Conservation (phyloP, 2,329 filamentous ascomycete species). For the Aureobasidium lini region DNA sequence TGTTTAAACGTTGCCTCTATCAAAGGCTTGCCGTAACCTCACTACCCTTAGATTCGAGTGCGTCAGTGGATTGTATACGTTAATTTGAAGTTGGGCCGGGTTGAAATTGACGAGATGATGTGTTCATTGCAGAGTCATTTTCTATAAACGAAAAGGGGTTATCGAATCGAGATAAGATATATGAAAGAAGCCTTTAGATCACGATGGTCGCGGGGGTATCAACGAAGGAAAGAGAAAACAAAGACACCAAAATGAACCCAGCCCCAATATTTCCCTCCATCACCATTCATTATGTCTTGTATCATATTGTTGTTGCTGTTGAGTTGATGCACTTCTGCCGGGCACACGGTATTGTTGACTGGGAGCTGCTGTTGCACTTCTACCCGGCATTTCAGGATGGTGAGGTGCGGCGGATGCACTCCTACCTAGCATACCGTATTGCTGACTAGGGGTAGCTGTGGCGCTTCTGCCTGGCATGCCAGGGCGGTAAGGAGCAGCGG, state of each 20-base stretch:
- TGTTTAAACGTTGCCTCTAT: conserved; percentile 4
- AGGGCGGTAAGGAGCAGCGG: not conserved
- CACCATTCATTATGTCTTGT: not conserved
- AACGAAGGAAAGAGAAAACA: not conserved
- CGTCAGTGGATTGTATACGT: not conserved
- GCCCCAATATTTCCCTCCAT: not conserved
- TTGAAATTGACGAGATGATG: not conserved
- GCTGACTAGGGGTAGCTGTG: not conserved
- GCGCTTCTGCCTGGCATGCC: not conserved
- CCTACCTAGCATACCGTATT: not conserved
- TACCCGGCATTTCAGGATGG: not conserved
- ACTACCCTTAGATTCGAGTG: not conserved
- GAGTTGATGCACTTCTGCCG: too few relatives aligned
- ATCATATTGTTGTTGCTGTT: too few relatives aligned
- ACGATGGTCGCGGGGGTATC: not conserved
- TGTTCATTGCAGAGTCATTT: not conserved
- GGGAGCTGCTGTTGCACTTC: not conserved
- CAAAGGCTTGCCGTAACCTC: not conserved
- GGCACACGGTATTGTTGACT: not conserved
- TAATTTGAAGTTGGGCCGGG: too few relatives aligned
- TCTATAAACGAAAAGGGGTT: not conserved
- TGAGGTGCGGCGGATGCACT: not conserved
- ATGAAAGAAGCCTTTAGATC: not conserved
- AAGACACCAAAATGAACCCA: not conserved
- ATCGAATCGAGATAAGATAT: not conserved